These are phyloP conservation scores for Urtica urens DNA, from an alignment of 306 rosid species.

Conservation along the genomic window DNA sequence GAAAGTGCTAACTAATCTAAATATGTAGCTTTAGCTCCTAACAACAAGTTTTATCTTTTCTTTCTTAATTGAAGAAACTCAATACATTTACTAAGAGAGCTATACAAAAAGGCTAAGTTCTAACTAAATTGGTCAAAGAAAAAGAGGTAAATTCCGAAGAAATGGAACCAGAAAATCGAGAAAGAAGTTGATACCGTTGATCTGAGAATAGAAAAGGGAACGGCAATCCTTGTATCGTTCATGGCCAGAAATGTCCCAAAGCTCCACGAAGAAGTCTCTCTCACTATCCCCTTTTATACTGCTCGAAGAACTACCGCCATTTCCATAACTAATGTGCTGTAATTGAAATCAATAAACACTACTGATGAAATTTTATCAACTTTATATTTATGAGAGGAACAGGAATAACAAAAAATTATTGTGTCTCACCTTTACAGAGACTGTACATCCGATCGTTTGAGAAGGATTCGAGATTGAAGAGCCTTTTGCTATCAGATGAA, in stretches of 20 bases:
- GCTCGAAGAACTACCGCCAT: slow-evolving; percentile 79
- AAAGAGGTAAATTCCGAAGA: too few species aligned
- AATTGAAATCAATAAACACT: slow-evolving; percentile 12
- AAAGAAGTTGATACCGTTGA: too few species aligned
- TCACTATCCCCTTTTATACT: slow-evolving; percentile 73
- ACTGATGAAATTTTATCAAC: slow-evolving; percentile 6
- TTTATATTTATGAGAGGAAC: slow-evolving; percentile 9
- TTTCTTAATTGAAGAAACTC: too few species aligned
- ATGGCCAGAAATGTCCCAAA: slow-evolving; percentile 98
- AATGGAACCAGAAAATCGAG: too few species aligned
- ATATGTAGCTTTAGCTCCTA: too few species aligned
- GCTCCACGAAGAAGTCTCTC: slow-evolving; percentile 89
- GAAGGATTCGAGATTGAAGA: slow-evolving; percentile 58
- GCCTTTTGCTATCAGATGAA: slow-evolving; percentile 74
- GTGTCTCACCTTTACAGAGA: slow-evolving; percentile 60
- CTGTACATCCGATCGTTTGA: slow-evolving; percentile 89
- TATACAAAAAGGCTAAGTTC: too few species aligned
- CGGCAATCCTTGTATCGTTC: slow-evolving; percentile 93
- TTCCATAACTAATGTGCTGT: slow-evolving; percentile 68
- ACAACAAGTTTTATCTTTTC: too few species aligned
- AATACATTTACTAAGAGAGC: too few species aligned
- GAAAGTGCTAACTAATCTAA: too few species aligned
- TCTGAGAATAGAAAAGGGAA: slow-evolving; percentile 83
- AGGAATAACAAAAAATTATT: background rate
- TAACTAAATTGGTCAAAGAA: too few species aligned